Base-by-base conservation (phyloP, 495 filamentous ascomycete species). In the Astrocystis sublimbata region DNA sequence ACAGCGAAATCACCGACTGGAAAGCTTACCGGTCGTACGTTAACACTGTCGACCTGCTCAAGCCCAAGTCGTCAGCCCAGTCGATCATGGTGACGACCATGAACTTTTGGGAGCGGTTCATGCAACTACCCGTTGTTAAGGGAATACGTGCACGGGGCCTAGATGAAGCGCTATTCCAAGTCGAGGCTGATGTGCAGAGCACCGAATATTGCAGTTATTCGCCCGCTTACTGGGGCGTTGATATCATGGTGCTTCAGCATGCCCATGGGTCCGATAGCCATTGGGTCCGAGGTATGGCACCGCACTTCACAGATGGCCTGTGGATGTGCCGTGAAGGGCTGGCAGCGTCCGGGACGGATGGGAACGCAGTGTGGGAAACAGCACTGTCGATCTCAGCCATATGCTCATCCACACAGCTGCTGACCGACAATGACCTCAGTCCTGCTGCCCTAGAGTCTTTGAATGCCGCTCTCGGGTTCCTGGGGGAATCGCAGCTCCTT, bases 321-420 rank as follows among this genome's bases (percentile, higher is more conserved):
- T 94, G 91, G 91, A 74, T 93, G 64, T 92, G 89, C 41, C 58
- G 82, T 50, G 91, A 92, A 70, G 91, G 91, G 28, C 91, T 94
- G 89, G 75, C 92, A 24, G 83, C 85, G 67, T 92, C 92, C 66
- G 91, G 91, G 28, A 94, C 91, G 15, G 92, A 94, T 66, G 91
- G 91, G 21, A 88, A 91, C 6, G 90, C 93, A 71, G 83, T 81
- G n/a, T 94, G 91, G 91, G 91, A 94, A 66, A 94, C 91, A 0
- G 75, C 86, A 2, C 92, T 92, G 65, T 71, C 84, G 40, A 87
- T 92, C 10, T 89, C 92, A 70, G 85, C 87, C 5, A 42, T 56
- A 41, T 56, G 36, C 36, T 42, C 36, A 28, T 41, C 36, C 38
- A 42, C 38, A 6, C 79, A 89, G 23, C 73, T 86, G 36, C 86